These are phyloP conservation scores for Oldenlandia corymbosa DNA, from an alignment of 257 asterid genomes.

Conservation along the genomic window DNA sequence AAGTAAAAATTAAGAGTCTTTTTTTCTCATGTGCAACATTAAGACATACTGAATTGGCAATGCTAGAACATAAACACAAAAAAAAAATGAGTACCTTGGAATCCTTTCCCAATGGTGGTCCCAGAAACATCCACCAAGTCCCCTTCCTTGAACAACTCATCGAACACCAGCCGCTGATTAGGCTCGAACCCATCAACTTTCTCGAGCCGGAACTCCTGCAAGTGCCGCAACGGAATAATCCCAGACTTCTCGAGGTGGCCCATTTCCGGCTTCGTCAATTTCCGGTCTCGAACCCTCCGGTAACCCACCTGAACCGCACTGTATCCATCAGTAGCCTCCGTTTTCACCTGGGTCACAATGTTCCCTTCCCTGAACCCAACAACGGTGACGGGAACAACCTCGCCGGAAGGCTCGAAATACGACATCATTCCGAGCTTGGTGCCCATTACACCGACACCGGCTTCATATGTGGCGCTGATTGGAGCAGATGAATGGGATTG, in stretches of 20 bases:
- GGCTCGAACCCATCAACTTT: constrained; percentile 70
- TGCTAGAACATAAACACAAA: not conserved
- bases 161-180: constrained; percentile 50
- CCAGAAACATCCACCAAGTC: constrained; percentile 93
- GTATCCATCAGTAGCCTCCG: constrained; percentile 78
- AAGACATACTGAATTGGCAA: not conserved
- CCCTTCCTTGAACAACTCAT: constrained; percentile 73
- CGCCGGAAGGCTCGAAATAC: constrained; percentile 60
- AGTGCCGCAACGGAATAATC: constrained; percentile 74
- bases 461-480: constrained; percentile 67
- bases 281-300: constrained; percentile 70
- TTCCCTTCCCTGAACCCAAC: constrained; percentile 94
- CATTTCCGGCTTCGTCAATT: constrained; percentile 83
- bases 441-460: constrained; percentile 87
- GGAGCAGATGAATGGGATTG: constrained; percentile 14
- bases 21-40: not conserved
- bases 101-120: constrained; percentile 85
- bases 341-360: constrained; percentile 83
- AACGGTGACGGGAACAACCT: constrained; percentile 82
- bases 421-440: constrained; percentile 96
- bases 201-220: constrained; percentile 81
- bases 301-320: constrained; percentile 88
- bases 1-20: no score
- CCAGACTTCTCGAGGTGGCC: constrained; percentile 91
- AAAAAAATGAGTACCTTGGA: constrained; percentile 55